Evolutionary conservation across 2,329 filamentous ascomycete genomes (phyloP).

Genomic region (Ramularia endophylla): DNA sequence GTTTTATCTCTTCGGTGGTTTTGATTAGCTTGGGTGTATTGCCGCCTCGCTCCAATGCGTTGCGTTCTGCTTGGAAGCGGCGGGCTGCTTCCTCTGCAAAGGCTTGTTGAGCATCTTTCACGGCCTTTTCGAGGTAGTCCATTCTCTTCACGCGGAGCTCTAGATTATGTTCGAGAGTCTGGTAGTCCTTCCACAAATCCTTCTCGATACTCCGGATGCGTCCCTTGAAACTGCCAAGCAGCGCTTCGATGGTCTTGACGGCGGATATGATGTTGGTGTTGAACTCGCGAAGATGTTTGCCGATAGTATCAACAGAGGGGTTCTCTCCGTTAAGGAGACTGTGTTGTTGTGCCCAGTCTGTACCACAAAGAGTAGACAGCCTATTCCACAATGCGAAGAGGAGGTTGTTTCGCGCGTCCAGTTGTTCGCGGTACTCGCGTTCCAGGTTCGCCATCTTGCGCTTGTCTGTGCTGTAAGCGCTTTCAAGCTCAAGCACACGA

Average conservation of each 20-base stretch:
- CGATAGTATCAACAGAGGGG: conserved; percentile 78
- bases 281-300: conserved; percentile 79
- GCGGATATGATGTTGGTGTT: conserved; percentile 83
- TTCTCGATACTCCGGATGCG: conserved; percentile 82
- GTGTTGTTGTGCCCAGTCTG: conserved; percentile 87
- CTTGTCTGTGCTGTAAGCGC: conserved; percentile 68
- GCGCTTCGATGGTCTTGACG: conserved; percentile 77
- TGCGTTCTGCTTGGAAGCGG: conserved; percentile 27
- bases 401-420: conserved; percentile 82
- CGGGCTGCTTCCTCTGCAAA: conserved; percentile 16
- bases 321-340: conserved; percentile 82
- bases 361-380: conserved; percentile 76
- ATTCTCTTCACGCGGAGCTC: conserved; percentile 77
- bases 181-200: conserved; percentile 86
- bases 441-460: conserved; percentile 72
- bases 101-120: conserved; percentile 53
- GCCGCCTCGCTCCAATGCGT: conserved; percentile 13
- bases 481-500: conserved; percentile 79
- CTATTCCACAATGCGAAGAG: conserved; percentile 86
- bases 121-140: conserved; percentile 75
- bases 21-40: conserved; percentile 35
- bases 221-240: conserved; percentile 70
- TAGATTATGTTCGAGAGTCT: conserved; percentile 73
- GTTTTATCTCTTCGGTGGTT: conserved; percentile 49
- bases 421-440: conserved; percentile 74